A percentile compares a stretch with the other conserved stretches of the same genome.
Conservation (phyloP, 345 rosid genomes). For the Eucalyptus regnans region DNA sequence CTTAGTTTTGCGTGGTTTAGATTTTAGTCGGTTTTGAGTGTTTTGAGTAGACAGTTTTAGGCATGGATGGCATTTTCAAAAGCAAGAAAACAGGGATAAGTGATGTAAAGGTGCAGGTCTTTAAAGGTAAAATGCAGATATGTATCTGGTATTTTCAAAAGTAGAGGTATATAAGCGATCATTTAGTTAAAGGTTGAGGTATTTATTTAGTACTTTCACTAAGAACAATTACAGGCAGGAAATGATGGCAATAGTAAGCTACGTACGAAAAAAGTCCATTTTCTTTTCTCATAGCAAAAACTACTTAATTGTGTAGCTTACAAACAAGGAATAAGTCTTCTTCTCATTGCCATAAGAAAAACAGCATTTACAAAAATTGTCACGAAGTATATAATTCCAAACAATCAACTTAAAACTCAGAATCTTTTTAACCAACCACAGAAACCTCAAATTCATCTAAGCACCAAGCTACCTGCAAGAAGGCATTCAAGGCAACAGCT, state of each 20-base stretch:
- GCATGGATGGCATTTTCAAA: neutral
- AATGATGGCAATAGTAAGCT: neutral
- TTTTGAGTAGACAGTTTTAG: neutral
- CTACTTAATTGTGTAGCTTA: neutral
- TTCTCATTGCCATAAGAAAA: neutral
- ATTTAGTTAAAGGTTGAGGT: neutral
- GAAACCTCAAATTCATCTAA: neutral
- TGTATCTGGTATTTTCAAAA: neutral
- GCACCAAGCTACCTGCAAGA: constrained; percentile 43
- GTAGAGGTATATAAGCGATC: neutral
- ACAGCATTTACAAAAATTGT: neutral
- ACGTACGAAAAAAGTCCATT: neutral
- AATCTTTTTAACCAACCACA: neutral
- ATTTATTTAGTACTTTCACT: neutral
- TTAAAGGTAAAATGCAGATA: neutral
- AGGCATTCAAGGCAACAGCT: constrained; percentile 63
- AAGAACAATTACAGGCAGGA: neutral
- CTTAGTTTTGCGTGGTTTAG: neutral
- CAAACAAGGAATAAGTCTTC: neutral
- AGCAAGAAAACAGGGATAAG: neutral
- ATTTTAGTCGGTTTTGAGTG: neutral
- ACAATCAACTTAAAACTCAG: neutral
- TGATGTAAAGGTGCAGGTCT: neutral
- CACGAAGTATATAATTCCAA: neutral
- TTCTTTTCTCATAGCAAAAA: neutral